Conservation (phyloP, 2,329 filamentous ascomycete species). For the Phialocephala sp. region DNA sequence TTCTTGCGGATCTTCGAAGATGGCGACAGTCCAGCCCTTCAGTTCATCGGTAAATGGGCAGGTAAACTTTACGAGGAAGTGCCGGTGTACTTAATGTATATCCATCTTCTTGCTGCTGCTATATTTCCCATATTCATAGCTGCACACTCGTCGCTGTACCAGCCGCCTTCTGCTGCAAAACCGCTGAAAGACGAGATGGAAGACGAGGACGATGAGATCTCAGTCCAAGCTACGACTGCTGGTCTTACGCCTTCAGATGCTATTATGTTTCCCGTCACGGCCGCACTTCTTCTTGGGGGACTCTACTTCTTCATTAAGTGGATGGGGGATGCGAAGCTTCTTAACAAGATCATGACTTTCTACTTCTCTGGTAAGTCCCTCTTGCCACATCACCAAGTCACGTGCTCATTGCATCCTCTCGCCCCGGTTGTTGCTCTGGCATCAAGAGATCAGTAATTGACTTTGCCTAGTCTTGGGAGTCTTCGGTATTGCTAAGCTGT, state of each 20-base stretch:
- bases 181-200: conserved; percentile 55
- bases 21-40: conserved; percentile 34
- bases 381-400: background rate
- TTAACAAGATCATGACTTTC: conserved; percentile 82
- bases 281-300: conserved; percentile 71
- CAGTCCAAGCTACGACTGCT: conserved; percentile 66
- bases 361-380: conserved; percentile 69
- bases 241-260: conserved; percentile 79
- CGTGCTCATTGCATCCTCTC: background rate
- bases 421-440: background rate
- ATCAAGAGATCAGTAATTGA: background rate
- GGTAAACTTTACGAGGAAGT: conserved; percentile 30
- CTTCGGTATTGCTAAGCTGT: conserved; percentile 74
- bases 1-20: conserved; percentile 21
- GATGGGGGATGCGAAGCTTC: conserved; percentile 77
- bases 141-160: conserved; percentile 82
- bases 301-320: conserved; percentile 91
- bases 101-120: conserved; percentile 69
- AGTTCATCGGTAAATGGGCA: conserved; percentile 36
- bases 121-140: conserved; percentile 84
- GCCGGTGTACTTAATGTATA: conserved; percentile 38
- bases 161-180: conserved; percentile 77
- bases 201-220: conserved; percentile 57
- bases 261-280: conserved; percentile 81
- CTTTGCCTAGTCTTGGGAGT: conserved; percentile 63